Conservation (phyloP, 2,329 filamentous ascomycete species). For the Phoma sp. region DNA sequence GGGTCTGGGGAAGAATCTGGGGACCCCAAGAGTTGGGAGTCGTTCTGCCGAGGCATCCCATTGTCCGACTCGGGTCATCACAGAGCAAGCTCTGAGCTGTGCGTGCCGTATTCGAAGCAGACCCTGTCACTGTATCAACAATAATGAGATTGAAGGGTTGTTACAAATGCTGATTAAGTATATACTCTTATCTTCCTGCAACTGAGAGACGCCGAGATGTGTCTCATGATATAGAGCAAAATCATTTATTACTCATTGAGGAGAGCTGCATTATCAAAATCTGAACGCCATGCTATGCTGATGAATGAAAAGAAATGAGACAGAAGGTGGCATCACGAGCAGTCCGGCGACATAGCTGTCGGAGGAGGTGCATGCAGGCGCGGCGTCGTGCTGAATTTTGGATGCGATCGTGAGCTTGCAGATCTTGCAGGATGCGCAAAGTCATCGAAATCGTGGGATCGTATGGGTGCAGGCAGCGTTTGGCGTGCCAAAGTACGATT, state of each 20-base stretch:
- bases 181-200: neutral
- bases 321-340: too few species aligned
- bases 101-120: too few species aligned
- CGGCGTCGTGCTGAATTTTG: slow-evolving; percentile 17
- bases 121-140: neutral
- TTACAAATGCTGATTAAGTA: neutral
- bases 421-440: slow-evolving; percentile 11
- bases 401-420: slow-evolving; percentile 6
- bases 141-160: neutral
- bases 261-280: too few species aligned
- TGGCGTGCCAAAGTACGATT: neutral
- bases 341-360: neutral
- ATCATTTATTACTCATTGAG: too few species aligned
- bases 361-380: slow-evolving; percentile 5
- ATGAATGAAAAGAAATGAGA: neutral
- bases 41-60: too few species aligned
- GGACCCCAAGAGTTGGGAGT: neutral
- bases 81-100: too few species aligned
- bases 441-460: slow-evolving; percentile 2
- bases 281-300: neutral
- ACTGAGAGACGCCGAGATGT: too few species aligned
- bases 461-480: neutral
- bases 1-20: slow-evolving; percentile 8
- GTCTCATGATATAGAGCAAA: too few species aligned
- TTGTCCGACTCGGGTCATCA: too few species aligned